Evolutionary conservation across 2,329 filamentous ascomycete genomes (phyloP), one percentile per base, ranked within the genome.

Genomic region (Furcasterigmium sp.): DNA sequence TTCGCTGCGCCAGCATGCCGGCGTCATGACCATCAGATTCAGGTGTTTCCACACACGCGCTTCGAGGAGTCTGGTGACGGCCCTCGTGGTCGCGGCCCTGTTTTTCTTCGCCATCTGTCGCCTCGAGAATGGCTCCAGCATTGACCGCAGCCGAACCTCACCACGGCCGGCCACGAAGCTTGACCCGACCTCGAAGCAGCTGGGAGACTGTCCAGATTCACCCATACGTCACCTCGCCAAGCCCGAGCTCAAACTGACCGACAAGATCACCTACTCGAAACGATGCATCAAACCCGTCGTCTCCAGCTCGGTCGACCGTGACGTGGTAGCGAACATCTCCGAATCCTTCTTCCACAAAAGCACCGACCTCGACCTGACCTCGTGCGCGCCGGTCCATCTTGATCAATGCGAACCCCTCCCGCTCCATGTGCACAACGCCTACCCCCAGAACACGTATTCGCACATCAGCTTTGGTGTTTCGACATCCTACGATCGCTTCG

Each of bases 381-480:
- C 56, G 3, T 65, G 41, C 41, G 38, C n/a, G 7, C 34, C 34
- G 15, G 25, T 64, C 38, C 52, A 59, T 13, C 49, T 64, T 1
- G 51, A 56, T 21, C 45, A 51, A n/a, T 64, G 69, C 49, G 65
- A 75, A 11, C 64, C 70, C 2, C 57, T 82, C 15, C 53, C 61
- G 0, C 54, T 82, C 7, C 53, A 63, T 4, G 73, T 80, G 1
- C 69, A 75, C 1, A 51, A 52, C 0, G 64, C 70, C 1, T 69
- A 69, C 39, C 67, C 70, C 0, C 53, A 56, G 23, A 52, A 59
- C 23, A 64, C 64, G 8, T 75, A 76, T 48, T 61, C 66, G 0
- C 68, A 80, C 41, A 66, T 80, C 36, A 58, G 78, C 44, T 82
- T 83, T 47, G 78, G 76, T 43, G 68, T 82, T 5, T 75, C 78